Conservation (phyloP, 805 yeast genomes). For the Wickerhamomyces rabaulensis region DNA sequence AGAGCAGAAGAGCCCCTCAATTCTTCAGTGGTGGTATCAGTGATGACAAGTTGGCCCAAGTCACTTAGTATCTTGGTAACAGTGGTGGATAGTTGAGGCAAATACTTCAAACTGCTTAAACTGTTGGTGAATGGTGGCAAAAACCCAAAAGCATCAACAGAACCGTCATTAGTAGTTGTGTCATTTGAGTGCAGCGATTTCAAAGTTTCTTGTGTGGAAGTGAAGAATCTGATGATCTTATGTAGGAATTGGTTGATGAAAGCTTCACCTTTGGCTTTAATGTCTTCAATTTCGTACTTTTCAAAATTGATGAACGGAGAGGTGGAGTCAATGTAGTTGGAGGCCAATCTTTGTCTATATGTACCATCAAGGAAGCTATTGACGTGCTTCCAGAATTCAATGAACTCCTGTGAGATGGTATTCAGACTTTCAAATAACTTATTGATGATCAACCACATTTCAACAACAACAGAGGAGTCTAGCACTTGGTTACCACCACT, state of each 20-base stretch:
- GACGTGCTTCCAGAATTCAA: constrained; percentile 50
- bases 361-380: constrained; percentile 48
- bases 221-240: constrained; percentile 27
- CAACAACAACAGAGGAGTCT: constrained; percentile 52
- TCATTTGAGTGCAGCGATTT: constrained; percentile 9
- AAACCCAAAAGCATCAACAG: constrained; percentile 41
- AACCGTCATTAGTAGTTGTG: constrained; percentile 22
- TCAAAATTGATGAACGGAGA: constrained; percentile 36
- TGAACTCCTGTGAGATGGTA: constrained; percentile 33
- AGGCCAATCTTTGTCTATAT: constrained; percentile 32
- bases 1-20: constrained; percentile 31
- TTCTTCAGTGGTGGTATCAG: constrained; percentile 31
- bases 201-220: constrained; percentile 25
- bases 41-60: constrained; percentile 38
- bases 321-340: constrained; percentile 27
- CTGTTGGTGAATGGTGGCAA: constrained; percentile 64
- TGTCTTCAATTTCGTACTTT: constrained; percentile 35
- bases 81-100: constrained; percentile 40
- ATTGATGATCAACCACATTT: constrained; percentile 51
- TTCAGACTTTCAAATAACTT: constrained; percentile 38
- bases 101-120: constrained; percentile 49
- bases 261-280: constrained; percentile 34
- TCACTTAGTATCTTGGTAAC: constrained; percentile 37
- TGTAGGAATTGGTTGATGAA: constrained; percentile 31
- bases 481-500: constrained; percentile 26